Evolutionary conservation across 78 protist species (phyloP), one percentile per base, ranked within the genome.

Genomic region (Dictyostelium citrinum): DNA sequence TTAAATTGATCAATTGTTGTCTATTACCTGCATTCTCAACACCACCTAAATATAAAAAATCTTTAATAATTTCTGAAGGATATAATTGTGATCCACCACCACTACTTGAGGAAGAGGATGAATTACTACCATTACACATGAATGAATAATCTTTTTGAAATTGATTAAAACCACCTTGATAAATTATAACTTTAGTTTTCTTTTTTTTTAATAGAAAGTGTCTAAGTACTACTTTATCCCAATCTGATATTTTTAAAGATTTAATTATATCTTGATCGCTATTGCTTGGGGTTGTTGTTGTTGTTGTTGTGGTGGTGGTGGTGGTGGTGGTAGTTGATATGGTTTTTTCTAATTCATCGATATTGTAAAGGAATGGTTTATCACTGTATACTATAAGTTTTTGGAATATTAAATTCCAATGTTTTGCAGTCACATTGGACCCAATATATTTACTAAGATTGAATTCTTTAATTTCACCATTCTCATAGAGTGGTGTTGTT

Each of bases 1-100:
- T 78, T 55, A 91, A 67, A 91, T 77, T 78, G 24, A 74, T 49
- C 12, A 91, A 11, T 67, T 91, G 95, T 14, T 27, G 24, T 20
- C 39, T 43, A 20, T 4, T 39, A 11, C 70, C 74, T 10, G 95
- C 95, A 76, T 68, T 64, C 27, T 81, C 90, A 33, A 37, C 43
- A 3, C 82, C 90, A 49, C 95, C 95, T 11, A 91, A 43, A 72
- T 91, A 91, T 2, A 91, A 41, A 46, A 76, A 82, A 27, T 91
- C 46, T 43, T 90, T 61, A 31, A 91, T 31, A 11, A 91, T 83
- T 24, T 91, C 95, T 22, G 83, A 43, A 5, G 95, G 90, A 49
- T 82, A 90, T 12, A 81, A 27, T 16, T 37, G 64, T 55, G 64
- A 55, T 55, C 64, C 49, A 3, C 31, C 24, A 0, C 60, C 60